Evolutionary conservation across 352 stramenopile genomes (phyloP).

Genomic region (Phytophthora pisi): DNA sequence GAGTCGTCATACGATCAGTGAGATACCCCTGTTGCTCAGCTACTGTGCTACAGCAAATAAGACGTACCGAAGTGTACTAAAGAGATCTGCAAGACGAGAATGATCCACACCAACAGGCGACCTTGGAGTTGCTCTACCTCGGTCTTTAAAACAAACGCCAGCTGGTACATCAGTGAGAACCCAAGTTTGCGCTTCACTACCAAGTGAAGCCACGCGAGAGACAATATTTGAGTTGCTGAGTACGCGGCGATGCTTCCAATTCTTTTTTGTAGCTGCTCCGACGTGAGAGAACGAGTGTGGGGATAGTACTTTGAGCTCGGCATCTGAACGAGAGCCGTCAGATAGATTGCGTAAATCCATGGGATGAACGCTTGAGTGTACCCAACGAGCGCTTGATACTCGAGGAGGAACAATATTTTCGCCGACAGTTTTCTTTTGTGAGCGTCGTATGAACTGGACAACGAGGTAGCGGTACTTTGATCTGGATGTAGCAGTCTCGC

Average conservation of each 20-base stretch:
- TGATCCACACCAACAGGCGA: constrained; percentile 6
- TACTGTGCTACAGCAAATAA: too few relatives aligned
- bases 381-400: constrained; percentile 8
- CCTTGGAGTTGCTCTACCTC: constrained; percentile 1
- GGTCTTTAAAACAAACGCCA: background rate
- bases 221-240: background rate
- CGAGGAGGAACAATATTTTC: constrained; percentile 1
- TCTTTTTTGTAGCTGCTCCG: constrained; percentile 1
- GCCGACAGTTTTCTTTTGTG: constrained; percentile 1
- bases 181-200: constrained; percentile 8
- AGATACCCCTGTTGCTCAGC: background rate
- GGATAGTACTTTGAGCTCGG: constrained; percentile 10
- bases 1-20: background rate
- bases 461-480: background rate
- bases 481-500: background rate
- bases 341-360: constrained; percentile 1
- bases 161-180: constrained; percentile 6
- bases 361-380: constrained; percentile 2
- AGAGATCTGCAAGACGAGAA: background rate
- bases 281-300: background rate
- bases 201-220: background rate
- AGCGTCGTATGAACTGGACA: background rate
- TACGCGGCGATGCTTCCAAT: background rate
- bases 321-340: background rate
- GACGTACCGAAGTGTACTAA: constrained; percentile 7